Evolutionary conservation across 495 filamentous ascomycete genomes (phyloP).

Genomic region (Neurospora tetraspora): DNA sequence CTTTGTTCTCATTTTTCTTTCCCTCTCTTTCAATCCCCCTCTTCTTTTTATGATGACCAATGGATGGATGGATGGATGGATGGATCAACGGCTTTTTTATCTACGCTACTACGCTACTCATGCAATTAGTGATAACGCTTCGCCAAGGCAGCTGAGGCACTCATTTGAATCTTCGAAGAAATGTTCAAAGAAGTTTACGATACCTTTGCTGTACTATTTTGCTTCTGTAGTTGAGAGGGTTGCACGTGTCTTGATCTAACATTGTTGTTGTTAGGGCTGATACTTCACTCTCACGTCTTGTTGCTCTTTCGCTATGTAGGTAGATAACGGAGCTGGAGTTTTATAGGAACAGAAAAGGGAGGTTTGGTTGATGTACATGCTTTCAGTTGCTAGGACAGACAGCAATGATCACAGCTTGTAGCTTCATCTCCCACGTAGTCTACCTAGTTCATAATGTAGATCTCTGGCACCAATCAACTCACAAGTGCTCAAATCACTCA

Average conservation of each 20-base stretch:
- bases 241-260: neutral
- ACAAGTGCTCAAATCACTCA: too few species aligned
- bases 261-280: neutral
- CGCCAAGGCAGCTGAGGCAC: neutral
- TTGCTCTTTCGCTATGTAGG: neutral
- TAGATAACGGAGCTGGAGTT: neutral
- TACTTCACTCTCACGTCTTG: neutral
- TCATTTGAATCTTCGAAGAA: neutral
- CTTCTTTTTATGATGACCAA: neutral
- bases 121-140: conserved; percentile 2
- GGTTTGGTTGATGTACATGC: neutral
- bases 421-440: too few species aligned
- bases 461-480: too few species aligned
- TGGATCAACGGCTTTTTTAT: neutral
- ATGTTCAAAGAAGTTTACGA: neutral
- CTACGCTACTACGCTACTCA: conserved; percentile 2
- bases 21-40: neutral
- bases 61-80: neutral
- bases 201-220: neutral
- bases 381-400: too few species aligned
- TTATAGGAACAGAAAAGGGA: neutral
- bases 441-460: too few species aligned
- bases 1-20: neutral
- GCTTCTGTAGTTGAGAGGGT: neutral
- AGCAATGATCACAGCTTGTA: too few species aligned